Conservation (phyloP, 805 yeast genomes). For the Yarrowia keelungensis region DNA sequence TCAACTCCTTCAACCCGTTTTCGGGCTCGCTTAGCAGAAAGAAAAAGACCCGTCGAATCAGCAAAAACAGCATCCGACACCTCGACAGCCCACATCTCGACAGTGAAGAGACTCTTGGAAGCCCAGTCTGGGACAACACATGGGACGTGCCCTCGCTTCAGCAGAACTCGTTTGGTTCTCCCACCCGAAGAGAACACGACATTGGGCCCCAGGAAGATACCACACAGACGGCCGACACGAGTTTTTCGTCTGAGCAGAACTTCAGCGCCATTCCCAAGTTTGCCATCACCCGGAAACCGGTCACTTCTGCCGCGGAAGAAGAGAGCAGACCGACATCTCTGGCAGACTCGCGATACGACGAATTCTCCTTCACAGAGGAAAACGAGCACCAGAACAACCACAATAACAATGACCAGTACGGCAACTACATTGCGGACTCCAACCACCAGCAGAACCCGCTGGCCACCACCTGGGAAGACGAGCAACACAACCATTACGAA, state of each 20-base stretch:
- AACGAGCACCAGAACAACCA: neutral
- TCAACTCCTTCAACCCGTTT: conserved; percentile 27
- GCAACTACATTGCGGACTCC: conserved; percentile 21
- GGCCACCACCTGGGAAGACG: conserved; percentile 27
- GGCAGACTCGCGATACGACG: conserved; percentile 29
- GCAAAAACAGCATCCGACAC: conserved; percentile 31
- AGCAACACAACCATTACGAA: conserved; percentile 26
- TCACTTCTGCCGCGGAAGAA: neutral
- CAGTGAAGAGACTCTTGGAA: conserved; percentile 15
- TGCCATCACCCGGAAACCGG: conserved; percentile 17
- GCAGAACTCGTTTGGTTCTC: neutral
- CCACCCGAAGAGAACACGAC: conserved; percentile 7
- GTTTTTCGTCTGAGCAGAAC: conserved; percentile 15
- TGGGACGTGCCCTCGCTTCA: conserved; percentile 32
- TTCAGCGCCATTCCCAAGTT: conserved; percentile 25
- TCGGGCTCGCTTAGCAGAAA: conserved; percentile 22
- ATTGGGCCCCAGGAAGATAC: neutral
- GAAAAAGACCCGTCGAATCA: conserved; percentile 32
- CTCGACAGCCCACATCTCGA: conserved; percentile 33
- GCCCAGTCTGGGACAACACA: conserved; percentile 22
- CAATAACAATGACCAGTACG: neutral
- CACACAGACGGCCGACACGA: neutral
- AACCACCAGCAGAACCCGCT: conserved; percentile 3
- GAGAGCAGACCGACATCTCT: conserved; percentile 27
- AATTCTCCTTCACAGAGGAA: conserved; percentile 27